Conservation (phyloP, 768 basidiomycete species). For the Lentinula edodes region DNA sequence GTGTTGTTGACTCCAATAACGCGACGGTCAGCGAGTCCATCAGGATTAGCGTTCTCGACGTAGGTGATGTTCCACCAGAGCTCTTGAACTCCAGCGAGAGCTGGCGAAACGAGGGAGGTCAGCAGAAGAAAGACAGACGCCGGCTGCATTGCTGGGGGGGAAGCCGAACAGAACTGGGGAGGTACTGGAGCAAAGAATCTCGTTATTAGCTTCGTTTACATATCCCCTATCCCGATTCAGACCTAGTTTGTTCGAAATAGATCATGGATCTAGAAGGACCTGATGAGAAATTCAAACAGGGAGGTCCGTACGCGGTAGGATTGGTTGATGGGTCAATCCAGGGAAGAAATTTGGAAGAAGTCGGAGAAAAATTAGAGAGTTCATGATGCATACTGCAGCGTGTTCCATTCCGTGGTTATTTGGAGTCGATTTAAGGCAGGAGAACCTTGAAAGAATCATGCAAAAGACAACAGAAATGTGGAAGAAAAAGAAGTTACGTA, state of each 20-base stretch:
- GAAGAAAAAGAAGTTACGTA: background rate
- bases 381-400: background rate
- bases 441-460: background rate
- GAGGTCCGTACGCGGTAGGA: background rate
- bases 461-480: background rate
- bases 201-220: background rate
- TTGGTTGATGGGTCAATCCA: background rate
- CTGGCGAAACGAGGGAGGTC: conserved; percentile 27
- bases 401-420: background rate
- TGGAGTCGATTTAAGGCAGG: background rate
- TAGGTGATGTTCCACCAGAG: conserved; percentile 92
- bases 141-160: conserved; percentile 15
- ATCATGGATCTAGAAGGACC: background rate
- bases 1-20: conserved; percentile 87
- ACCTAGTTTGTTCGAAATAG: background rate
- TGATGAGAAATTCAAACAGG: background rate
- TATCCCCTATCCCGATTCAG: background rate
- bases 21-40: conserved; percentile 69
- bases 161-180: conserved; percentile 1
- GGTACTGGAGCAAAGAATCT: background rate
- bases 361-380: background rate
- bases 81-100: conserved; percentile 64
- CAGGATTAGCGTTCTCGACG: conserved; percentile 73
- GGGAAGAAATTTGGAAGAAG: background rate
- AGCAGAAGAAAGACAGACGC: conserved; percentile 25